Base-by-base conservation (phyloP, 306 rosid genomes). In the Cicer pinnatifidum region DNA sequence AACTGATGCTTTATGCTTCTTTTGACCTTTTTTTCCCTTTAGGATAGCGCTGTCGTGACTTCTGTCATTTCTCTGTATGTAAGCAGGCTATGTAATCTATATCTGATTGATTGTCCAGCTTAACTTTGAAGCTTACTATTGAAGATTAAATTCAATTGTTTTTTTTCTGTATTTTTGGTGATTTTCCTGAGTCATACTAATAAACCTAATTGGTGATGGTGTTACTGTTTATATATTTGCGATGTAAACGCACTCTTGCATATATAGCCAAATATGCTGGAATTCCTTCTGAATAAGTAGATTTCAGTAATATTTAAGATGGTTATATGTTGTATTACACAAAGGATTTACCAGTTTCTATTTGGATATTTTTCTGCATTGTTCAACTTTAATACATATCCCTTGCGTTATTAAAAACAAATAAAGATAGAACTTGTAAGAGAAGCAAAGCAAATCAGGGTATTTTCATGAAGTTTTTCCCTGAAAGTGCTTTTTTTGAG, bases 401-500 rank as follows among this genome's bases (percentile, higher is more conserved):
- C 57, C 63, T 41, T 62, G 46, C 72, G 78, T 77, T 63, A 68
- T 46, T 56, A 39, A 52, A 58, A 51, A 10, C 33, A 11, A 15
- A 23, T 51, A 59, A 64, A 5, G 41, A 16, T 46, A 51, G 43
- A 74, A 58, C 10, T 60, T 43, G 38, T 62, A 41, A 45, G 63
- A 62, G 56, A 69, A 67, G 76, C 66, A 44, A 57, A 46, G 80
- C 68, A 72, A 81, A 72, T 69, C 65, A 43, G 52, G 82, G 56
- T 48, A 48, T 65, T 69, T 61, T 69, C 48, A 40, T 58, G 60
- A 61, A 71, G 43, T 62, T 76, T 79, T 72, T 59, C 77, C 85
- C 87, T 82, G 78, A 85, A 85, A 73, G 68, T 81, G 72, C 71
- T 71, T 71, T 79, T 83, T 66, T 82, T 60, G 86, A 90, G 88